Base-by-base conservation (phyloP, 768 basidiomycete species). In the Pulveroboletus sp. region DNA sequence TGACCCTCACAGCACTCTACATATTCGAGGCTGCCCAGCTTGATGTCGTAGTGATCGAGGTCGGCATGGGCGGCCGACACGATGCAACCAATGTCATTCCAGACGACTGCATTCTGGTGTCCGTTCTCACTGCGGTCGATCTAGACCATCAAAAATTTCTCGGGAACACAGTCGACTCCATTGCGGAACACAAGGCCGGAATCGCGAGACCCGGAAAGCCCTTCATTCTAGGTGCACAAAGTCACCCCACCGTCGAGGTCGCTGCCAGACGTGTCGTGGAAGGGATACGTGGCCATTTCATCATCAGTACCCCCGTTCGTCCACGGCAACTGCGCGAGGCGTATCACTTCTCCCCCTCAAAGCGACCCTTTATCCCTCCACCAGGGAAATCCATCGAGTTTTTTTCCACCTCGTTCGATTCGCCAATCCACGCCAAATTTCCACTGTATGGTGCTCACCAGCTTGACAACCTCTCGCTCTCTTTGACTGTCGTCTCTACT, bases 51-150 rank as follows among this genome's bases (percentile, higher is more conserved):
- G 81, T 98, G 10, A 68, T 97, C 37, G 95, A 99, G 69, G 94
- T 93, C 10, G 95, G 97, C 0, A 85, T 99, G 87, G 97, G 97
- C 0, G 97, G 97, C 5, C 75, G 81, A 4, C 69, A 86, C 42
- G 97, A 98, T 64, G 95, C 97, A 17, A 99, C 97, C 3, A 99
- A 99, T 63, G 77, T 88, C 45, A 80, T 98, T 17, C 79, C 89
- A 2, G 79, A 85, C 38, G 73, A 77, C 1, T 71, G 71, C 43
- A 78, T 94, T 35, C 67, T 92, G 27, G 81, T 85, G 2, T 90
- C 89, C n/a, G 87, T 82, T 27, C 73, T 98, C 23, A 91, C 94
- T 0, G 69, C 84, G 3, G 89, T 98, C 19, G 94, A 93, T 66
- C 72, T 98, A 36, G 97, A 99, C 69, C 97, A 98, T 66, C 92